These are phyloP conservation scores for Nematodospora anomalae DNA, from an alignment of 1,139 yeast genomes.

Conservation along the genomic window DNA sequence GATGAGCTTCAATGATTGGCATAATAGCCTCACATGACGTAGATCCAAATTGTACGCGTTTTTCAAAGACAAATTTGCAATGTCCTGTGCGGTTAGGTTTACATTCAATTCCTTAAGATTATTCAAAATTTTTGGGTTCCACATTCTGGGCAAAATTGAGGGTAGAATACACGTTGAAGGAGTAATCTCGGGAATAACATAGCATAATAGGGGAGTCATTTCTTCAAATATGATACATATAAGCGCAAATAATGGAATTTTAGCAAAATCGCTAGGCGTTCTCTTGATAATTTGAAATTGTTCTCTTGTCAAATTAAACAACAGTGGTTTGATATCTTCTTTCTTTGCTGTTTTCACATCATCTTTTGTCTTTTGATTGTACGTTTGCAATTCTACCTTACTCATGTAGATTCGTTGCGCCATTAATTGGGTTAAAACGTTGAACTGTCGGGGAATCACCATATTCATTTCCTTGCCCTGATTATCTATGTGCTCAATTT, in stretches of 20 bases:
- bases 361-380: constrained; percentile 18
- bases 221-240: constrained; percentile 62
- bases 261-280: constrained; percentile 54
- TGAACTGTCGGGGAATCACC: constrained; percentile 24
- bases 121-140: constrained; percentile 22
- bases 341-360: constrained; percentile 21
- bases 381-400: constrained; percentile 25
- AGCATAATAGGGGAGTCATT: constrained; percentile 60
- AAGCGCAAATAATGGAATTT: constrained; percentile 63
- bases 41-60: constrained; percentile 47
- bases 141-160: constrained; percentile 39
- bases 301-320: constrained; percentile 48
- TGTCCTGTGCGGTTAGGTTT: constrained; percentile 6
- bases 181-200: constrained; percentile 58
- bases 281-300: constrained; percentile 59
- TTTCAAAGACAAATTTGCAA: constrained; percentile 27
- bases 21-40: constrained; percentile 34
- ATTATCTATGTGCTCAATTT: constrained; percentile 24
- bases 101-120: constrained; percentile 11
- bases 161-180: constrained; percentile 74
- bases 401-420: constrained; percentile 36
- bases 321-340: constrained; percentile 11
- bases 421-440: constrained; percentile 31
- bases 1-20: constrained; percentile 37
- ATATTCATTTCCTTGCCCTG: constrained; percentile 28